These are phyloP conservation scores for Spergularia marina DNA, from an alignment of 148 eudicot genomes.

Conservation along the genomic window DNA sequence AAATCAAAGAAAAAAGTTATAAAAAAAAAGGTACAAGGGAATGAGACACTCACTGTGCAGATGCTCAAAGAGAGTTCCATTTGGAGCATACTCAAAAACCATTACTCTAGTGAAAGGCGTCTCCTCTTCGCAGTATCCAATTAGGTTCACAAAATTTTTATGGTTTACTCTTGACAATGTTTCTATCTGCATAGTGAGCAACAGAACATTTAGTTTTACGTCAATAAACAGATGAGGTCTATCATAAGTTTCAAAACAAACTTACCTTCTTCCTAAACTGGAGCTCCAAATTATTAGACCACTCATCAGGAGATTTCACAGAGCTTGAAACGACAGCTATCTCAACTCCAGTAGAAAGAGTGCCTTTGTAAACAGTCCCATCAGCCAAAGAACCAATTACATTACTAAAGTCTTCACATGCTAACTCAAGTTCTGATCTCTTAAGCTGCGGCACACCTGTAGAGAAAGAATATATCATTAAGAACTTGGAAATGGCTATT, in stretches of 20 bases:
- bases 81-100: constrained; percentile 98
- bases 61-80: constrained; percentile 95
- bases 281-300: constrained; percentile 61
- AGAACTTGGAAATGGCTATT: background rate
- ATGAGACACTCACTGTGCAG: constrained; percentile 65
- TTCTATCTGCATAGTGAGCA: constrained; percentile 53
- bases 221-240: background rate
- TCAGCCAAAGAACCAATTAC: constrained; percentile 60
- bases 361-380: constrained; percentile 80
- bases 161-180: constrained; percentile 80
- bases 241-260: background rate
- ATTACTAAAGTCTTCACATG: constrained; percentile 92
- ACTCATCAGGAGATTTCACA: constrained; percentile 48
- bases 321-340: constrained; percentile 76
- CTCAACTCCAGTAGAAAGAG: constrained; percentile 81
- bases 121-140: constrained; percentile 86
- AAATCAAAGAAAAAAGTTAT: background rate
- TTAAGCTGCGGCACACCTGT: constrained; percentile 85
- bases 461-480: constrained; percentile 11
- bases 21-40: background rate
- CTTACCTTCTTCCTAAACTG: constrained; percentile 73
- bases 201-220: constrained; percentile 11
- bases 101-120: constrained; percentile 91
- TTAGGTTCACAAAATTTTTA: constrained; percentile 91
- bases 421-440: constrained; percentile 68